Conservation (phyloP, 108 stramenopile genomes). For the Pseudonitzschia multiseries region DNA sequence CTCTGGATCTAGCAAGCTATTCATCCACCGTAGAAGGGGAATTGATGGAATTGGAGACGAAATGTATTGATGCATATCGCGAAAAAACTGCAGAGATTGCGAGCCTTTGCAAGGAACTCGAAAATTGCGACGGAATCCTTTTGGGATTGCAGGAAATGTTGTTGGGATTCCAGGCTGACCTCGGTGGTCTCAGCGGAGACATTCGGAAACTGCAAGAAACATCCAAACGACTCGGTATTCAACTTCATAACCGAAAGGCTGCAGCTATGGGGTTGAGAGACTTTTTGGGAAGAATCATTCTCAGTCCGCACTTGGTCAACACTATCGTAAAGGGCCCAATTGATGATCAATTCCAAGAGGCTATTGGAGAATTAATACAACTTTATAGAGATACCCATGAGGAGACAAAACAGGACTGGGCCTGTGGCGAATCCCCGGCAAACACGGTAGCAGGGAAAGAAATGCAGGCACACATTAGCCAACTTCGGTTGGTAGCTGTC, state of each 20-base stretch:
- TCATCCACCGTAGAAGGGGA: constrained; percentile 80
- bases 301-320: constrained; percentile 83
- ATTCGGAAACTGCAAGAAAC: constrained; percentile 96
- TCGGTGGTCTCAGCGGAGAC: constrained; percentile 95
- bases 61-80: constrained; percentile 77
- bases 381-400: constrained; percentile 81
- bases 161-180: constrained; percentile 97
- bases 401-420: constrained; percentile 51
- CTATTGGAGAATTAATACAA: constrained; percentile 86
- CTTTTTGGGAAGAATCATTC: constrained; percentile 90
- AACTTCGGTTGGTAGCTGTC: constrained; percentile 88
- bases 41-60: constrained; percentile 61
- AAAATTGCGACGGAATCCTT: constrained; percentile 91
- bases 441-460: constrained; percentile 89
- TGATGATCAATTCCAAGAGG: constrained; percentile 83
- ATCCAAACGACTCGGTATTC: constrained; percentile 76
- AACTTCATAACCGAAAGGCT: constrained; percentile 88
- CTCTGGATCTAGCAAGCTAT: constrained; percentile 77
- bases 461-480: constrained; percentile 85
- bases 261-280: constrained; percentile 87
- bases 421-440: constrained; percentile 57
- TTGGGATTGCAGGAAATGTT: constrained; percentile 96
- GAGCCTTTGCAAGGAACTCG: constrained; percentile 76
- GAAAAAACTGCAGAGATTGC: constrained; percentile 63
- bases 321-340: constrained; percentile 89